Evolutionary conservation across 2,329 filamentous ascomycete species (phyloP), one percentile per base, ranked within the genome.

Genomic region (Sporothrix pallida): DNA sequence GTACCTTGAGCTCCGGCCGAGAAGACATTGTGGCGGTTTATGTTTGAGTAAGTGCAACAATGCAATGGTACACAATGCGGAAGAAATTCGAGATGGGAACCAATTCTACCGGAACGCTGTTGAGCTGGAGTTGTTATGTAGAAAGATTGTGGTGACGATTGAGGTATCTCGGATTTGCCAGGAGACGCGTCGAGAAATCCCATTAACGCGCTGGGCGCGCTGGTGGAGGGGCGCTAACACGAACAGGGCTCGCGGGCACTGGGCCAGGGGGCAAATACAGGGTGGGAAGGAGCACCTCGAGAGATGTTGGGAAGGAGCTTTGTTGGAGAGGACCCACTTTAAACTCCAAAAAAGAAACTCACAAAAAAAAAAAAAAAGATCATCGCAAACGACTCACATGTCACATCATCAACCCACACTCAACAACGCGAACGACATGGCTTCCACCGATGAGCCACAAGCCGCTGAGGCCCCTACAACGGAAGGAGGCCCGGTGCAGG

Each of bases 1-100:
- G 17, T 81, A 91, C 91, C 88, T 92, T 93, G 70, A 93, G 82
- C 80, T 93, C 91, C 73, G 91, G 91, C 79, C 91, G 85, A 70
- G 91, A 92, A 81, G 90, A 90, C 91, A 93, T 93, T 62, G 75
- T 87, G 78, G 70, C 44, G 23, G 9, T 52, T 69, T 42, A 17
- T 3, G 26, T 23, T n/a, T 37, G 60, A 13, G 26, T 7, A 17
- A 44, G 20, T 17, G 6, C 13, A 58, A 20, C n/a, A 10, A 63
- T 10, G 31, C 10, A 54, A 8, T 56, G 31, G 15, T 42, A 4
- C 42, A 31, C 23, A 15, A 42, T 15, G 17, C 42, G 3, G 42
- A 26, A 63, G 46, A n/a, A 8, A 42, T 15, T 23, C 8, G 8
- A 37, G 26, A 46, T 10, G 46, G n/a, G 8, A 56, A 48, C 50